phyloP scores from a whole-genome alignment of 352 stramenopile species.

The Aphanomyces cochlioides region DNA sequence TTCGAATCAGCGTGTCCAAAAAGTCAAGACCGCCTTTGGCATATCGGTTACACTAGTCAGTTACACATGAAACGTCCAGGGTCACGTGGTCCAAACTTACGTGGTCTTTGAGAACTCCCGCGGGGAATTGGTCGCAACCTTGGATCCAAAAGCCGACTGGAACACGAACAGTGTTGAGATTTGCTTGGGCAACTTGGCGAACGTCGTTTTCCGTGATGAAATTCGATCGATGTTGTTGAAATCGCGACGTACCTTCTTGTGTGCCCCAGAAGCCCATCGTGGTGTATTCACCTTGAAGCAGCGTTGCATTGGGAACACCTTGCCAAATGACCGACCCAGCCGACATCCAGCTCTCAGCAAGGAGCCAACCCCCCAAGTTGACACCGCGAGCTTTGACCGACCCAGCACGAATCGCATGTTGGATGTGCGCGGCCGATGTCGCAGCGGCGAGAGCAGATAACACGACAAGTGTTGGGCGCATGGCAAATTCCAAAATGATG shows the following conservation, averaged over 20 bases:
- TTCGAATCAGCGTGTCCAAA: conserved; percentile 47
- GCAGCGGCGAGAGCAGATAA: neutral
- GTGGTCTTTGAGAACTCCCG: neutral
- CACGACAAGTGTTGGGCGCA: neutral
- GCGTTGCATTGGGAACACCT: neutral
- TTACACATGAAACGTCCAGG: neutral
- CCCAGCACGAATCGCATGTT: conserved; percentile 36
- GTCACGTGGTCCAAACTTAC: neutral
- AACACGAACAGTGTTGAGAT: conserved; percentile 49
- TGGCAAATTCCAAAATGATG: neutral
- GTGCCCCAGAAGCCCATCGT: conserved; percentile 35
- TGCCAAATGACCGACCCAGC: conserved; percentile 28
- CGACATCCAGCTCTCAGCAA: conserved; percentile 38
- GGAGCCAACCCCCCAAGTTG: conserved; percentile 40
- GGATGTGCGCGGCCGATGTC: conserved; percentile 31
- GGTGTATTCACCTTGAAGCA: conserved; percentile 34
- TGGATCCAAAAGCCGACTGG: conserved; percentile 48
- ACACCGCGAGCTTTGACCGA: conserved; percentile 31
- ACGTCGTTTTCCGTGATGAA: conserved; percentile 38
- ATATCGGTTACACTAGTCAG: conserved; percentile 40
- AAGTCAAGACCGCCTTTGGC: conserved; percentile 40
- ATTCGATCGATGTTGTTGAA: conserved; percentile 33
- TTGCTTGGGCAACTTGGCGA: conserved; percentile 29
- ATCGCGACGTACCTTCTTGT: conserved; percentile 29
- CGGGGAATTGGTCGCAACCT: neutral